A percentile compares a stretch with the other conserved stretches of the same genome.
Evolutionary conservation across 2,329 filamentous ascomycete species (phyloP).

Genomic region (Phyllosticta citriasiana): DNA sequence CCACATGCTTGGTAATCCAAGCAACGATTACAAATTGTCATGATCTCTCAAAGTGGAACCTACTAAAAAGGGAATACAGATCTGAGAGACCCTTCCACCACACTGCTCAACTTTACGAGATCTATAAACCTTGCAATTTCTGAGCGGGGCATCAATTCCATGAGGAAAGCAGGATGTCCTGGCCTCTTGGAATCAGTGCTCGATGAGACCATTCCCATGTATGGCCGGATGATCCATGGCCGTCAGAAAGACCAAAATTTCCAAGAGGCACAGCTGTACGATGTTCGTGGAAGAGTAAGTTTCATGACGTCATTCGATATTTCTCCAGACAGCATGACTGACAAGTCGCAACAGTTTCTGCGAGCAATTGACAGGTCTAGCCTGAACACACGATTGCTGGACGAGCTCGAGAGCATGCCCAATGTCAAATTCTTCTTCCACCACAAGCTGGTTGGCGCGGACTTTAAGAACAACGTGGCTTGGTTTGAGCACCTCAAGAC

Average conservation of each 20-base stretch:
- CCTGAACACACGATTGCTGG: slow-evolving; percentile 74
- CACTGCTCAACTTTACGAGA: slow-evolving; percentile 88
- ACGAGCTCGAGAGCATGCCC: slow-evolving; percentile 70
- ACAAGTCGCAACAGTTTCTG: slow-evolving; percentile 51
- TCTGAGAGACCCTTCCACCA: slow-evolving; percentile 70
- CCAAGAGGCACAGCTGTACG: slow-evolving; percentile 78
- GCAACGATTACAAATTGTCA: background rate
- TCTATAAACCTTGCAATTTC: slow-evolving; percentile 98
- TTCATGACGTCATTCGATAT: slow-evolving; percentile 3
- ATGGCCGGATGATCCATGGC: slow-evolving; percentile 92
- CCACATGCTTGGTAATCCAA: background rate
- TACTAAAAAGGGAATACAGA: slow-evolving; percentile 45
- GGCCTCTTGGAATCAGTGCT: slow-evolving; percentile 66
- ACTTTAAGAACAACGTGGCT: slow-evolving; percentile 67
- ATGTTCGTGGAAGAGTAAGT: slow-evolving; percentile 71
- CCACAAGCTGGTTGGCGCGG: slow-evolving; percentile 83
- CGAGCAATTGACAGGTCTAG: slow-evolving; percentile 75
- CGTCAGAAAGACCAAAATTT: slow-evolving; percentile 56
- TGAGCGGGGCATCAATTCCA: slow-evolving; percentile 83
- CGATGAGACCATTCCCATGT: slow-evolving; percentile 77
- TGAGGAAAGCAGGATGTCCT: slow-evolving; percentile 58
- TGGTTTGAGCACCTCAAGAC: slow-evolving; percentile 62
- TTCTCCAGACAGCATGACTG: background rate
- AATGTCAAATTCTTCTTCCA: slow-evolving; percentile 92
- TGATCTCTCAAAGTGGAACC: background rate